Conservation (phyloP, 257 asterid species). For the Anisodus tanguticus region DNA sequence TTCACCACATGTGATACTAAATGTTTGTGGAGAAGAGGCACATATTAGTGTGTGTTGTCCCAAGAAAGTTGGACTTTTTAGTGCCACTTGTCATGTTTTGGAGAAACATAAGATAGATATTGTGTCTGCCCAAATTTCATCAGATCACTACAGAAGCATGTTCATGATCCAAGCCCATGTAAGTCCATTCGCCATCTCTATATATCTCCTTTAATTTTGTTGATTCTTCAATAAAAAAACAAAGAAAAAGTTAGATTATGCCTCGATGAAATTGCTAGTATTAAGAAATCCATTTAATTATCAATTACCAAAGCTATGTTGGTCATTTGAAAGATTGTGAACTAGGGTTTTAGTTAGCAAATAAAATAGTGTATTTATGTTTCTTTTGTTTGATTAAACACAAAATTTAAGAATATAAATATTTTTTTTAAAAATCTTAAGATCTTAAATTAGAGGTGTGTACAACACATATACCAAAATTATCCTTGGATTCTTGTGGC, state of each 20-base stretch:
- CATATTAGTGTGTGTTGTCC: slow-evolving; percentile 45
- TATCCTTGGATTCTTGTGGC: not conserved
- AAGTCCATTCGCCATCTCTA: slow-evolving; percentile 32
- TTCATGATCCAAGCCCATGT: slow-evolving; percentile 41
- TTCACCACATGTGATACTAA: slow-evolving; percentile 45
- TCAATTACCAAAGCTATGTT: not conserved
- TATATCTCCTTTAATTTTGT: not conserved
- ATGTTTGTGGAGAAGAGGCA: slow-evolving; percentile 37
- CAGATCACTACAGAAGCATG: slow-evolving; percentile 40
- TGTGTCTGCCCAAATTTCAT: slow-evolving; percentile 43
- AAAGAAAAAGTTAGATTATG: not conserved
- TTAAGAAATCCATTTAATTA: not conserved
- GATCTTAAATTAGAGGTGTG: not conserved
- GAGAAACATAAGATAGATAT: slow-evolving; percentile 49
- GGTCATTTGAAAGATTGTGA: not conserved
- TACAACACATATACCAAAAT: too few relatives aligned
- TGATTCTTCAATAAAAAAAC: not conserved
- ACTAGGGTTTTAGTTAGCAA: slow-evolving; percentile 20
- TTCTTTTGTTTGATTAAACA: not conserved
- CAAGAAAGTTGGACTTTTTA: slow-evolving; percentile 36
- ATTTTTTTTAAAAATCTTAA: not conserved
- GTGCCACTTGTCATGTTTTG: slow-evolving; percentile 37
- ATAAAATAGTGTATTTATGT: not conserved
- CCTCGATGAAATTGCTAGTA: not conserved
- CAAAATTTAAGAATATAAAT: not conserved